phyloP scores from a whole-genome alignment of 1,284 basidiomycete species.

The Ceratobasidium sp. region DNA sequence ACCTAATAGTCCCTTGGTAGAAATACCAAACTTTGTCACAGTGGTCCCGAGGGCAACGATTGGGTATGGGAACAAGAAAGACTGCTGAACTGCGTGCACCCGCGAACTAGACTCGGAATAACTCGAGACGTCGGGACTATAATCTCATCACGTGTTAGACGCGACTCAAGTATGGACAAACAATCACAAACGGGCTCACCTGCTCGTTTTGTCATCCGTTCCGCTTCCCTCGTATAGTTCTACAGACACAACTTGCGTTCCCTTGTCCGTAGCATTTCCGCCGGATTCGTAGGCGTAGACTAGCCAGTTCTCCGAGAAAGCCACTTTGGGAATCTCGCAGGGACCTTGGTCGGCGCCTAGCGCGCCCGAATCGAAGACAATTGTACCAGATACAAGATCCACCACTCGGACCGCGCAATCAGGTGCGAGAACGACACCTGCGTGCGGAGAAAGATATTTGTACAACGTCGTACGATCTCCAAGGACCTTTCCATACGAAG shows the following conservation, averaged over 20 bases:
- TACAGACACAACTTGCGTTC: constrained; percentile 80
- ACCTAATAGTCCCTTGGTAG: constrained; percentile 82
- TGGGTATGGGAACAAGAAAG: constrained; percentile 78
- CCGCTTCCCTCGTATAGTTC: constrained; percentile 86
- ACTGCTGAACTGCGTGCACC: constrained; percentile 73
- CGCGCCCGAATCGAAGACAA: constrained; percentile 75
- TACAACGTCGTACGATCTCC: constrained; percentile 91
- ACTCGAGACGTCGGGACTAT: constrained; percentile 80
- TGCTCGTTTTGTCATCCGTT: constrained; percentile 75
- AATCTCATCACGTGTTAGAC: constrained; percentile 45
- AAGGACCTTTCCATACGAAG: constrained; percentile 85
- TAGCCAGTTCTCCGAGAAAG: constrained; percentile 93
- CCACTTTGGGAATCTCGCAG: constrained; percentile 62
- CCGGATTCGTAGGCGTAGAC: constrained; percentile 80
- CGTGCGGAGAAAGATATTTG: constrained; percentile 93
- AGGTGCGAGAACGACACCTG: constrained; percentile 72
- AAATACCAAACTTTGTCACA: constrained; percentile 88
- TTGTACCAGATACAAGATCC: constrained; percentile 82
- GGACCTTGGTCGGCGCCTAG: constrained; percentile 54
- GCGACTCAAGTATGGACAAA: constrained; percentile 18
- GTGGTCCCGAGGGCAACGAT: constrained; percentile 81
- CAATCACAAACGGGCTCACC: constrained; percentile 62
- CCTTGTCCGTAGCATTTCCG: constrained; percentile 69
- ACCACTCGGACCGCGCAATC: constrained; percentile 80
- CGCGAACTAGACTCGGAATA: constrained; percentile 68